Evolutionary conservation across 1,284 basidiomycete genomes (phyloP), one percentile per base, ranked within the genome.

Genomic region (Pulchroboletus neoregius): DNA sequence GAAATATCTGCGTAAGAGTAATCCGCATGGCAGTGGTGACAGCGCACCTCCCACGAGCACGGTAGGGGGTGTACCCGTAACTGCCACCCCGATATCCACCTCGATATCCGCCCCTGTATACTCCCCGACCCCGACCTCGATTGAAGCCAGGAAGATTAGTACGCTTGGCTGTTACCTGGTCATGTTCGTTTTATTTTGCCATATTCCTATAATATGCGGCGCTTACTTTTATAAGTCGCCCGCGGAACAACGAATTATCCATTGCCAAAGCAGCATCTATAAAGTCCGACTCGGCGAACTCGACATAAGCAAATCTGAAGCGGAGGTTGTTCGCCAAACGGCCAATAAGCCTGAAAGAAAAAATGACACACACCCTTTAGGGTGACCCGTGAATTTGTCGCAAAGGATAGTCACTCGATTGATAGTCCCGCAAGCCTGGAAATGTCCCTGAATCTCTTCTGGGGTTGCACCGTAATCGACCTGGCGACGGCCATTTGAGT

Each of bases 331-430:
- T 33, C 6, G 16, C 27, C 16, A 34, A 33, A 40, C 26, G 15
- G 26, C 27, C 24, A 46, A 46, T 28, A 37, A 39, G 37, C 30
- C 44, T 24, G 10, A 31, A 34, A 46, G 26, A 35, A 33, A 40
- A 46, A 24, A 43, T 35, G 35, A 31, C 48, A 51, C 83, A 52
- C 57, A 94, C 91, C 95, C 96, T 82, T 98, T 99, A 33, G 96
- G 95, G 74, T 98, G 95, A 36, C 96, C 96, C 13, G 95, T 98
- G 69, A 97, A 99, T 73, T 99, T 99, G 78, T 99, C 96, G 69
- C 96, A 99, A 22, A 99, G 81, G 62, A 99, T 99, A 0, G 96
- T 99, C 41, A 99, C 94, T 58, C 96, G 84, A 73, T 99, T 99
- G 69, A 99, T 99, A 16, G 91, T 94, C 6, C 96, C 96, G 65